Percentiles rank a stretch among this genome's conserved stretches.
phyloP scores from a whole-genome alignment of 2,329 filamentous ascomycete genomes.

The Alternaria longipes region DNA sequence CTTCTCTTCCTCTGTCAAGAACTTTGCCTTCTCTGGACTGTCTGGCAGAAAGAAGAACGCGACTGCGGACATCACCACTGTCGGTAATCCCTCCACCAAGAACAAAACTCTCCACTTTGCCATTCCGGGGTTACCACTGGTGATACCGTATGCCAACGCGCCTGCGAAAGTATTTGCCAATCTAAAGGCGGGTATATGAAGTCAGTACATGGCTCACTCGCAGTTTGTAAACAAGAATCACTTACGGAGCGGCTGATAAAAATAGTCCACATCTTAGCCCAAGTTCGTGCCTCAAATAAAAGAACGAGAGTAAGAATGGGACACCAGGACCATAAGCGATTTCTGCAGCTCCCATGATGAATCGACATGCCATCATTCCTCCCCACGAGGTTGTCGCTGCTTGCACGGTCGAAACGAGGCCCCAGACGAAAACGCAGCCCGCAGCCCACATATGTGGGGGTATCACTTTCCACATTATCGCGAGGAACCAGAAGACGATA shows the following conservation, averaged over 20 bases:
- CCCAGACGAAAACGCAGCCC: slow-evolving; percentile 48
- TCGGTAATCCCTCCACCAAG: slow-evolving; percentile 57
- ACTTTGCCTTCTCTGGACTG: slow-evolving; percentile 54
- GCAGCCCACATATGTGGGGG: slow-evolving; percentile 51
- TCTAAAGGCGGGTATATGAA: not conserved
- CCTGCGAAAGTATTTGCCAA: slow-evolving; percentile 84
- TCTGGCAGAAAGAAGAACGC: slow-evolving; percentile 58
- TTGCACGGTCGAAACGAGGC: slow-evolving; percentile 45
- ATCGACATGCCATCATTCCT: slow-evolving; percentile 48
- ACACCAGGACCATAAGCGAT: slow-evolving; percentile 56
- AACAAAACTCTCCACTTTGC: slow-evolving; percentile 70
- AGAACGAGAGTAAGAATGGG: slow-evolving; percentile 64
- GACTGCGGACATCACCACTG: slow-evolving; percentile 53
- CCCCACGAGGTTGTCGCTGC: slow-evolving; percentile 42
- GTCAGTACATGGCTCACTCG: not conserved
- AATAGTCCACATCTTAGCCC: slow-evolving; percentile 52
- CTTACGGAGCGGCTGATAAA: slow-evolving; percentile 60
- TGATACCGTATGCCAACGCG: slow-evolving; percentile 65
- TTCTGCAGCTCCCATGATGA: slow-evolving; percentile 54
- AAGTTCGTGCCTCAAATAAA: slow-evolving; percentile 67
- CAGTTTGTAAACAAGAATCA: not conserved
- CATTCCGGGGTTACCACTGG: slow-evolving; percentile 64
- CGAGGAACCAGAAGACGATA: slow-evolving; percentile 49
- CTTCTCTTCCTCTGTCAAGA: slow-evolving; percentile 55
- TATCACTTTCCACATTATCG: slow-evolving; percentile 50